Percentiles rank a stretch among this genome's conserved stretches.
These are phyloP conservation scores for Trichoderma orchidacearum DNA, from an alignment of 495 filamentous ascomycete genomes.

Conservation along the genomic window DNA sequence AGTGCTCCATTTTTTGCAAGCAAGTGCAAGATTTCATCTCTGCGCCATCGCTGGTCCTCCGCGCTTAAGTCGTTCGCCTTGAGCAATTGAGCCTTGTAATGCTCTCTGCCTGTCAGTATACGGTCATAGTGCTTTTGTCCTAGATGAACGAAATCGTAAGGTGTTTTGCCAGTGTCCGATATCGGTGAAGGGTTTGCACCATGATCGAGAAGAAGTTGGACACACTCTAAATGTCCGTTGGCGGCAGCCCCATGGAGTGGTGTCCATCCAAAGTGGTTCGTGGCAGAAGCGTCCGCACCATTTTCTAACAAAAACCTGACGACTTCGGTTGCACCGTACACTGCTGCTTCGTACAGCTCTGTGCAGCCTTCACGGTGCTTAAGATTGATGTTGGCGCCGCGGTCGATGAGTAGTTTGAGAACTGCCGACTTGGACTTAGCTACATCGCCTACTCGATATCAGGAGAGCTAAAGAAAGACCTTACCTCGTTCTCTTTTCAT, in stretches of 20 bases:
- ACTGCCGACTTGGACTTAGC: background rate
- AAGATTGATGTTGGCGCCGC: background rate
- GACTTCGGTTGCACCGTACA: background rate
- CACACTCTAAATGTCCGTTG: background rate
- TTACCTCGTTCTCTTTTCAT: background rate
- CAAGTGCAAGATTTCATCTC: background rate
- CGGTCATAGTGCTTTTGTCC: background rate
- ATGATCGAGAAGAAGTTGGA: background rate
- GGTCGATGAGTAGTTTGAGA: background rate
- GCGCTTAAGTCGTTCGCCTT: background rate
- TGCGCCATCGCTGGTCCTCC: background rate
- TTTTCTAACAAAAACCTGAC: background rate
- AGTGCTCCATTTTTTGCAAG: background rate
- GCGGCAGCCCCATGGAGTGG: background rate
- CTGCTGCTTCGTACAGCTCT: background rate
- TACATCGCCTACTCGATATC: background rate
- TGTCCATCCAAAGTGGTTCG: background rate
- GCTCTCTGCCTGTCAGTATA: background rate
- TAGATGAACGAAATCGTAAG: background rate
- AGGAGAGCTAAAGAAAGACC: background rate
- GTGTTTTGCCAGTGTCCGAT: background rate
- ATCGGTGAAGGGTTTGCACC: background rate
- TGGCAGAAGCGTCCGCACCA: background rate
- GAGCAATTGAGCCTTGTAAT: background rate
- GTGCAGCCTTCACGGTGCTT: background rate